Base-by-base conservation (phyloP, 2,329 filamentous ascomycete species). In the Colletotrichum australisinense region DNA sequence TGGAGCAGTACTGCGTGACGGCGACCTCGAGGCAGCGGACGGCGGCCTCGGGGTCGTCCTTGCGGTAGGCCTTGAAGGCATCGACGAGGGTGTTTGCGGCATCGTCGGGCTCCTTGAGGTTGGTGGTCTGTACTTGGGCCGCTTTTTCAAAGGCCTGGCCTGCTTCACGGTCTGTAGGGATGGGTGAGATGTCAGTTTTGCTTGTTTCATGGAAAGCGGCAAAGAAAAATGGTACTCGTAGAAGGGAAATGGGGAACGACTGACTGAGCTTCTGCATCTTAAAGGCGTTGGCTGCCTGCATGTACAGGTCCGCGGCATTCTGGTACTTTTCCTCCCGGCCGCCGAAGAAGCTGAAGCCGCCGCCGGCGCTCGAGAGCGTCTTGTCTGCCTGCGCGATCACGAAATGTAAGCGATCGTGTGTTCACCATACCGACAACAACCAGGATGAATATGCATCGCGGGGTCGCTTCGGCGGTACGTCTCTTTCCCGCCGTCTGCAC, bases 1-100 rank as follows among this genome's bases (percentile, higher is more conserved):
- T 95, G 77, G 90, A 85, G 78, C 94, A 96, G 84, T 97, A 98
- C 82, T 97, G 94, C 71, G 91, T 88, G 81, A 98, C 95, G 53
- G 95, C 93, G 76, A 92, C 86, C 76, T 95, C 91, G 69, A 98
- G 86, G 79, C 94, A 95, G 74, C 94, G 88, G 56, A 93, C 94
- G 19, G 95, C 96, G 79, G 96, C 93, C 80, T 94, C 88, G 24
- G 95, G 95, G 78, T 94, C 92, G 66, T 93, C 92, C 84, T 95
- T 97, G 79, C 93, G 90, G 86, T 98, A 98, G 73, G 95, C 93
- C 87, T 98, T 98, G 89, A 95, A 98, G 65, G 97, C 97, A 82
- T 98, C 95, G 79, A 93, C 91, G 74, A 95, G 87, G 60, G 93
- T 93, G 84, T 97, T 97, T 76, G 96, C 95, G 60, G 95, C 95